phyloP scores from a whole-genome alignment of 768 basidiomycete species.

The Imleria badia region DNA sequence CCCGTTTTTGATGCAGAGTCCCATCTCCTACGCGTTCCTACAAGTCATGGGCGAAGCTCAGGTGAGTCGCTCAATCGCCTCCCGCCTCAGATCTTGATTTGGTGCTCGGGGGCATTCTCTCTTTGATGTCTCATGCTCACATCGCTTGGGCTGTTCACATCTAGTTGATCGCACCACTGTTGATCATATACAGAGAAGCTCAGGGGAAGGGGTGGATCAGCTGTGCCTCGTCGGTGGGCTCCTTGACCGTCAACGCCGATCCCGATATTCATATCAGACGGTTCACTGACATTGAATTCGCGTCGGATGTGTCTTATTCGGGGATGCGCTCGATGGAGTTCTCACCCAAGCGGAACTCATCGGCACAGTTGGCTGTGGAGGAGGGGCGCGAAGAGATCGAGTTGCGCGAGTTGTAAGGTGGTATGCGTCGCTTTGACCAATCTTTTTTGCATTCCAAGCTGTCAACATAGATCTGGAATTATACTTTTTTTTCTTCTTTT shows the following conservation, averaged over 20 bases:
- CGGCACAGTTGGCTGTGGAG: slow-evolving; percentile 44
- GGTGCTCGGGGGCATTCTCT: background rate
- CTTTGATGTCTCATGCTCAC: background rate
- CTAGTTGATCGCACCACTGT: slow-evolving; percentile 38
- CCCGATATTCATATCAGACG: slow-evolving; percentile 12
- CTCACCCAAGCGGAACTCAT: slow-evolving; percentile 5
- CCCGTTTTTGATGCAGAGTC: slow-evolving; percentile 22
- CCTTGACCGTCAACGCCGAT: background rate
- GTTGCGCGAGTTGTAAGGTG: background rate
- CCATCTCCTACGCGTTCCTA: slow-evolving; percentile 34
- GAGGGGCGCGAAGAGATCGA: slow-evolving; percentile 54
- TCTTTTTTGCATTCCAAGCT: too few species aligned
- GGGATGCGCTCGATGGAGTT: slow-evolving; percentile 3
- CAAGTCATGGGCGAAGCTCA: slow-evolving; percentile 36
- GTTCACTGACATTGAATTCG: slow-evolving; percentile 27
- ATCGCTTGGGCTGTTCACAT: background rate
- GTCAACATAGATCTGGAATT: background rate
- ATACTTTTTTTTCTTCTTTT: background rate
- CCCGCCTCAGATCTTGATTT: background rate
- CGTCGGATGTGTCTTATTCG: slow-evolving; percentile 10
- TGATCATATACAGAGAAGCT: slow-evolving; percentile 41
- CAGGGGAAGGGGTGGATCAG: slow-evolving; percentile 38
- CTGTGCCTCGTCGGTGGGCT: slow-evolving; percentile 1
- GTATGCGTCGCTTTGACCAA: too few species aligned
- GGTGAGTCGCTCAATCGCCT: slow-evolving; percentile 15